These are phyloP conservation scores for Neocallimastix lanati DNA, from an alignment of 192 early-diverging fungal species.

Conservation along the genomic window DNA sequence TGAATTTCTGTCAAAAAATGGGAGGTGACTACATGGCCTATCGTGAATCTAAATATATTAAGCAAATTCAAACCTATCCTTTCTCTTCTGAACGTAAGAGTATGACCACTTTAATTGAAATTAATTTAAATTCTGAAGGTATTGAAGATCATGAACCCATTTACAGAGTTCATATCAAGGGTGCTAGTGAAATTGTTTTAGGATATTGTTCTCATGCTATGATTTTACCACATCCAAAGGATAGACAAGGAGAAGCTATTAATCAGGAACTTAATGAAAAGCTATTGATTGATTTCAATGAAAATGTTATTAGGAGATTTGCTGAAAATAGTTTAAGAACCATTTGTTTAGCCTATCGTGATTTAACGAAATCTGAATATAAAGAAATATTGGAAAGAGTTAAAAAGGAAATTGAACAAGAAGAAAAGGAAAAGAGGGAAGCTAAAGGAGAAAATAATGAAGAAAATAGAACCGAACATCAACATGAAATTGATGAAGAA, in stretches of 20 bases:
- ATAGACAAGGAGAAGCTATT: slow-evolving; percentile 26
- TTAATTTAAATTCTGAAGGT: slow-evolving; percentile 1
- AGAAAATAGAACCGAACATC: neutral
- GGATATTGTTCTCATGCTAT: slow-evolving; percentile 14
- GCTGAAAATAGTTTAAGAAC: slow-evolving; percentile 56
- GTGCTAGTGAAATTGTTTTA: slow-evolving; percentile 66
- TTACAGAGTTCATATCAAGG: slow-evolving; percentile 48
- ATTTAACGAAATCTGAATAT: slow-evolving; percentile 20
- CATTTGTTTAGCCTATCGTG: slow-evolving; percentile 47
- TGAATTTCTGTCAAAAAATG: slow-evolving; percentile 41
- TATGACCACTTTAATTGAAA: slow-evolving; percentile 4
- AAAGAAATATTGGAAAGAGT: slow-evolving; percentile 5
- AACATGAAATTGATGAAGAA: neutral
- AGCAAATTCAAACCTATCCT: slow-evolving; percentile 2
- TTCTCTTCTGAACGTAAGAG: slow-evolving; percentile 5
- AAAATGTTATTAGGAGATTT: slow-evolving; percentile 26
- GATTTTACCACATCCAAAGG: slow-evolving; percentile 10
- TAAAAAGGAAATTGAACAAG: neutral
- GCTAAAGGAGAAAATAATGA: neutral
- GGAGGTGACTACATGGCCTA: slow-evolving; percentile 39
- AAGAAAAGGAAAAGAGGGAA: neutral
- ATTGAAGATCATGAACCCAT: slow-evolving; percentile 12
- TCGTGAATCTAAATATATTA: slow-evolving; percentile 8
- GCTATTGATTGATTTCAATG: slow-evolving; percentile 17
- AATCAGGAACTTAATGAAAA: slow-evolving; percentile 19